Percentiles rank a stretch among this genome's conserved stretches.
Evolutionary conservation across 2,329 filamentous ascomycete species (phyloP).

Genomic region (Clarireedia hainanense): DNA sequence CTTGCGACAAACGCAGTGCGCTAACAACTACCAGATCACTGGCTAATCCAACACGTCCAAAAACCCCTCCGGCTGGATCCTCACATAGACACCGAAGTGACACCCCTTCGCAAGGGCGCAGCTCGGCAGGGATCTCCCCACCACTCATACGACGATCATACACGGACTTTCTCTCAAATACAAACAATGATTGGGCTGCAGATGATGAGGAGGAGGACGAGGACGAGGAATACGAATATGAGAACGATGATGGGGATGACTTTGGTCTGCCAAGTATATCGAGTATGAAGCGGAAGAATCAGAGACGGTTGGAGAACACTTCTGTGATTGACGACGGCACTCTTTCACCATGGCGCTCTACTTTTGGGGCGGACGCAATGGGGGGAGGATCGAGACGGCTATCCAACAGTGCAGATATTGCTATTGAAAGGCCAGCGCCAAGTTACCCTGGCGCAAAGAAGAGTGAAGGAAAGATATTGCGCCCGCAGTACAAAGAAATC

Average conservation of each 20-base stretch:
- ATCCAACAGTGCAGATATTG: slow-evolving; percentile 88
- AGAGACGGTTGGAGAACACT: slow-evolving; percentile 30
- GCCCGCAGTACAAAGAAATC: slow-evolving; percentile 97
- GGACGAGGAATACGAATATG: slow-evolving; percentile 69
- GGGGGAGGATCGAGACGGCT: slow-evolving; percentile 46
- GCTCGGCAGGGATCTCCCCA: slow-evolving; percentile 46
- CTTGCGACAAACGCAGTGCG: not conserved
- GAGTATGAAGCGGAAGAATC: slow-evolving; percentile 72
- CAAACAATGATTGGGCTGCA: slow-evolving; percentile 74
- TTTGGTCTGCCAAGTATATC: slow-evolving; percentile 90
- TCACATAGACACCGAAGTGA: slow-evolving; percentile 46
- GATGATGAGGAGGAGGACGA: slow-evolving; percentile 59
- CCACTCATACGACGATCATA: slow-evolving; percentile 63
- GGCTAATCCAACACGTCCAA: slow-evolving; percentile 56
- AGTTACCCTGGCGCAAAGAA: slow-evolving; percentile 85
- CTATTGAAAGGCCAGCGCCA: slow-evolving; percentile 75
- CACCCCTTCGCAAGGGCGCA: slow-evolving; percentile 46
- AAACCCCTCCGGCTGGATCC: slow-evolving; percentile 63
- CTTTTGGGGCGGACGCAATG: slow-evolving; percentile 31
- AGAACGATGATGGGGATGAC: slow-evolving; percentile 83
- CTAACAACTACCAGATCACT: slow-evolving; percentile 37
- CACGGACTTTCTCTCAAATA: slow-evolving; percentile 71
- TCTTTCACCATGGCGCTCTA: slow-evolving; percentile 30
- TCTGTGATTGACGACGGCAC: slow-evolving; percentile 14
- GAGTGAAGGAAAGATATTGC: slow-evolving; percentile 86